phyloP scores from a whole-genome alignment of 1,139 yeast genomes.

The Scheffersomyces quercinus region DNA sequence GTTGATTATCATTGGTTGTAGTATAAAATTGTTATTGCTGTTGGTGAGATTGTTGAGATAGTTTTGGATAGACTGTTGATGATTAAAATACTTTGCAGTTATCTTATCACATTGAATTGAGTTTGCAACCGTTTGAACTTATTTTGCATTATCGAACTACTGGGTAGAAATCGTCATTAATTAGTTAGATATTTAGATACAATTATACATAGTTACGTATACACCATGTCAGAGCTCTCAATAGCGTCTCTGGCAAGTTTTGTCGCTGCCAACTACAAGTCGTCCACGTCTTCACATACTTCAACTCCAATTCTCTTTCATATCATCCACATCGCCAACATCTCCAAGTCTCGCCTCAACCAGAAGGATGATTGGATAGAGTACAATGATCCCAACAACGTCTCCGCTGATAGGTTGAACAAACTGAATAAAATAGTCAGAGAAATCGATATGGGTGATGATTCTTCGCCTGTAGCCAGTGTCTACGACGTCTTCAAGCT shows the following conservation, averaged over 20 bases:
- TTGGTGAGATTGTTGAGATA: too few relatives aligned
- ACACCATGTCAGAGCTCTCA: not conserved
- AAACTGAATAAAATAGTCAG: slow-evolving; percentile 26
- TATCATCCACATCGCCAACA: slow-evolving; percentile 36
- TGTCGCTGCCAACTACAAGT: not conserved
- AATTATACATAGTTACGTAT: too few relatives aligned
- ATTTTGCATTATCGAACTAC: too few relatives aligned
- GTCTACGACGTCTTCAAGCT: slow-evolving; percentile 26
- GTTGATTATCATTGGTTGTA: too few relatives aligned
- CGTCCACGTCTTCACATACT: not conserved
- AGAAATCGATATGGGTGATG: slow-evolving; percentile 31
- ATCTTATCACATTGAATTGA: too few relatives aligned
- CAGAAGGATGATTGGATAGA: slow-evolving; percentile 44
- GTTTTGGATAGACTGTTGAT: too few relatives aligned
- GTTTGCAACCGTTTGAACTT: too few relatives aligned
- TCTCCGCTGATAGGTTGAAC: slow-evolving; percentile 39
- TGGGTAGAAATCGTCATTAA: too few relatives aligned
- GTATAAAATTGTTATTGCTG: too few relatives aligned
- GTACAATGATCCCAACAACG: slow-evolving; percentile 39
- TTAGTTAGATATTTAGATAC: too few relatives aligned
- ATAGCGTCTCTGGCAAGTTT: not conserved
- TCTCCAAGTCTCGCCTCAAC: slow-evolving; percentile 33
- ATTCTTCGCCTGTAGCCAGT: slow-evolving; percentile 10
- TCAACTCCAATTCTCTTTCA: slow-evolving; percentile 24
- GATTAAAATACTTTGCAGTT: too few relatives aligned